These are phyloP conservation scores for Cytospora leucostoma DNA, from an alignment of 2,329 filamentous ascomycete species.

Conservation along the genomic window DNA sequence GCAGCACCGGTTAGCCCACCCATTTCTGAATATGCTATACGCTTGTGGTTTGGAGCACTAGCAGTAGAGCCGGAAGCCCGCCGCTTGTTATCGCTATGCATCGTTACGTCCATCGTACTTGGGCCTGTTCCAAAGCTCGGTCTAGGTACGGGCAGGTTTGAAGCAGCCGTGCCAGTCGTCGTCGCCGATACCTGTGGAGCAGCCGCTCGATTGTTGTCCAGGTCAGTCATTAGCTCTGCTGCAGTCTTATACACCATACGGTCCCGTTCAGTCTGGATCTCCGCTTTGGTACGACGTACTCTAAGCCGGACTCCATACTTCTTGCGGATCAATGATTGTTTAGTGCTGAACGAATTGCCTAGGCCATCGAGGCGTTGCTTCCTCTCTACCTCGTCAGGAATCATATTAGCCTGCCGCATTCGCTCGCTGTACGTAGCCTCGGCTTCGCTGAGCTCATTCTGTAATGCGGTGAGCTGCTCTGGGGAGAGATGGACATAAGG, in stretches of 20 bases:
- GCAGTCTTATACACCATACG: conserved; percentile 39
- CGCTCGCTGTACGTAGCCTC: conserved; percentile 43
- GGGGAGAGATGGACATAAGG: conserved; percentile 49
- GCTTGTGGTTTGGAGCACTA: conserved; percentile 6
- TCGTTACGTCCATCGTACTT: neutral
- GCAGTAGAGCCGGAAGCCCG: neutral
- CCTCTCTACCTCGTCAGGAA: conserved; percentile 39
- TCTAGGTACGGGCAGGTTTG: neutral
- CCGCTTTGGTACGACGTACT: conserved; percentile 48
- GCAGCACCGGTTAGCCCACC: conserved; percentile 10
- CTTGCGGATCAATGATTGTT: conserved; percentile 58
- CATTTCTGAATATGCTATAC: conserved; percentile 19
- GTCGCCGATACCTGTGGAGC: neutral
- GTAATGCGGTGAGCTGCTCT: conserved; percentile 35
- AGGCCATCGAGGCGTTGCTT: conserved; percentile 43
- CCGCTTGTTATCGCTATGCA: conserved; percentile 16
- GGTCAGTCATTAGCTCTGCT: conserved; percentile 21
- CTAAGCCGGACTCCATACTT: conserved; percentile 59
- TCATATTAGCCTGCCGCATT: conserved; percentile 45
- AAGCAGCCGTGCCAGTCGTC: neutral
- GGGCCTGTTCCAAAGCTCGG: neutral
- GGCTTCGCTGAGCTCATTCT: conserved; percentile 41
- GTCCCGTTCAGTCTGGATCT: conserved; percentile 48
- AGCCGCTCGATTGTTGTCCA: conserved; percentile 9
- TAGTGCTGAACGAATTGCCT: conserved; percentile 56